phyloP scores from a whole-genome alignment of 805 yeast species.

The Ogataea neopini region DNA sequence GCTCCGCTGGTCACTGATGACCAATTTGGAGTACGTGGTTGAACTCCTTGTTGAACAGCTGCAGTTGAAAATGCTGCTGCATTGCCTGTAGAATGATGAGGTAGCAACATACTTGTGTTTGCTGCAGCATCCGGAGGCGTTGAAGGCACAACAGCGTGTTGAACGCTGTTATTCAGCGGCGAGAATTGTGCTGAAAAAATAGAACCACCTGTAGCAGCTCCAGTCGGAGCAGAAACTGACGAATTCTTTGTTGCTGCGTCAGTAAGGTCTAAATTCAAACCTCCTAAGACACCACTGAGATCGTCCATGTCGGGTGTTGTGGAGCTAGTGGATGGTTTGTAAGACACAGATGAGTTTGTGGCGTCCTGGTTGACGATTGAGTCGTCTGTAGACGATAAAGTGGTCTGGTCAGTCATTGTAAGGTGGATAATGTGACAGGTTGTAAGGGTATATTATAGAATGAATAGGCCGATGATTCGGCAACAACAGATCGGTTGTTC shows the following conservation, averaged over 20 bases:
- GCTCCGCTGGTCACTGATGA: slow-evolving; percentile 22
- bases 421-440: slow-evolving; percentile 1
- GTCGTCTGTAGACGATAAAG: slow-evolving; percentile 35
- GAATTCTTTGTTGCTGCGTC: slow-evolving; percentile 10
- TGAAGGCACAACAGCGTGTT: slow-evolving; percentile 25
- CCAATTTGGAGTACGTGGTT: slow-evolving; percentile 40
- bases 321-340: slow-evolving; percentile 9
- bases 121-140: slow-evolving; percentile 30
- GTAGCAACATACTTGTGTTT: slow-evolving; percentile 18
- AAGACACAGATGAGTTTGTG: slow-evolving; percentile 35
- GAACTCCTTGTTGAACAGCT: slow-evolving; percentile 16
- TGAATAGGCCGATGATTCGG: not conserved
- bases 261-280: slow-evolving; percentile 43
- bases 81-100: slow-evolving; percentile 12
- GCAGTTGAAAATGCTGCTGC: not conserved
- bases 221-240: slow-evolving; percentile 9
- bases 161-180: slow-evolving; percentile 23
- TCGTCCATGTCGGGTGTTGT: slow-evolving; percentile 35
- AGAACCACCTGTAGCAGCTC: slow-evolving; percentile 15
- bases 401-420: slow-evolving; percentile 38
- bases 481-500: not conserved
- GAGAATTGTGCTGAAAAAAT: slow-evolving; percentile 30
- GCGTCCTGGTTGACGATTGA: slow-evolving; percentile 24
- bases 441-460: not conserved
- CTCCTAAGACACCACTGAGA: slow-evolving; percentile 49